Evolutionary conservation across 768 basidiomycete species (phyloP), one percentile per base, ranked within the genome.

Genomic region (Tylopilus sp.): DNA sequence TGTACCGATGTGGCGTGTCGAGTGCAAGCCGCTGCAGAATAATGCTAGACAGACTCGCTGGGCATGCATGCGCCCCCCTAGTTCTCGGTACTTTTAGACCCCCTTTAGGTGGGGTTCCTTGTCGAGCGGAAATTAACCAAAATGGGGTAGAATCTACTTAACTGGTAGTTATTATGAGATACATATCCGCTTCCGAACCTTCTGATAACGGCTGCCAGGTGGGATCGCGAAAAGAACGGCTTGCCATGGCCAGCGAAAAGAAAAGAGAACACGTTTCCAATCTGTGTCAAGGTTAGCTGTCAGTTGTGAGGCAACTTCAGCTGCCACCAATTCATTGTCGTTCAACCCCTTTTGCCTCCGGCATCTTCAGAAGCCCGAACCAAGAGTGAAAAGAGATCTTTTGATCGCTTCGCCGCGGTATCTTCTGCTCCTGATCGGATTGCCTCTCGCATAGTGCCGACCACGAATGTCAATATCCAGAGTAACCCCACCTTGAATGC

Each of bases 231-330:
- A n/a, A n/a, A n/a, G n/a, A n/a, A n/a, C n/a, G n/a, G n/a, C 68
- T 33, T 52, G 75, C 80, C 82, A 61, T 83, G 79, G 12, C 83
- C 82, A 40, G 82, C 81, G 36, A 83, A 76, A 21, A 85, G 65
- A 59, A 80, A 68, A 11, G 74, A 56, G 54, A 73, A 82, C 1
- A 79, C 59, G 44, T 82, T 82, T 6, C 79, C 80, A 43, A 80
- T 77, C 79, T 79, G n/a, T 40, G 25, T 4, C 26, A 25, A 25
- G 11, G n/a, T 42, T 38, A 30, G 26, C 5, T 10, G 15, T 57
- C 6, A 38, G 30, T 44, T 11, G 23, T 22, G 26, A 46, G 12
- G 18, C 20, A 13, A 13, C 7, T 18, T 18, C 38, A 17, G 28
- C 12, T 41, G 5, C 10, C 39, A 23, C 59, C 55, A 64, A 35